Base-by-base conservation (phyloP, 148 eudicot species). In the Arctostaphylos glauca region DNA sequence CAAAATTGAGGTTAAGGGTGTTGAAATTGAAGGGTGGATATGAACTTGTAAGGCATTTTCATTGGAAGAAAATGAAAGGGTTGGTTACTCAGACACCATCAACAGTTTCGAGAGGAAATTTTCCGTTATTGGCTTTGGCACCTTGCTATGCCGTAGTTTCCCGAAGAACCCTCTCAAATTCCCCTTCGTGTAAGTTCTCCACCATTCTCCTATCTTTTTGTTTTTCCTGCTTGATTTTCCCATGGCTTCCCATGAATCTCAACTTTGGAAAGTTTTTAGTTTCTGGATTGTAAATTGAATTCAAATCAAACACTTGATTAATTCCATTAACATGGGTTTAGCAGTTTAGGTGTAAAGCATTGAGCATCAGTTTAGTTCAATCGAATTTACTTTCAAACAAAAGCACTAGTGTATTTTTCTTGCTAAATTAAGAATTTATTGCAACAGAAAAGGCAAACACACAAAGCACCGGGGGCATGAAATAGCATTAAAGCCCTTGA, bases 61-160 rank as follows among this genome's bases (percentile, higher is more conserved):
- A 58, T 71, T 5, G 12, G 78, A 55, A 18, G 18, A 80, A 74
- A 68, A 84, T 84, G 83, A 53, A 55, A 64, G 80, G 75, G 46
- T 15, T 76, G 78, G 38, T 75, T 52, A 9, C 74, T 80, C 80
- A 75, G 49, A 52, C 86, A 8, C 77, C 84, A 58, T 78, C 83
- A 13, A 48, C 64, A 50, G n/a, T 80, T n/a, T 62, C 74, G 52
- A 41, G 74, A 18, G 80, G 80, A 18, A 75, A 84, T 62, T 79
- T 75, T 53, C 86, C 86, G 9, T 64, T 84, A 48, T 47, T 80
- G 80, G 82, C 86, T 14, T 80, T 84, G 70, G 47, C 46, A 19
- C 86, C 83, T 72, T 80, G 53, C 70, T 41, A 25, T 79, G 72
- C 74, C 64, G 14, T 53, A 9, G 16, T 23, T 79, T 79, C 53